Base-by-base conservation (phyloP, 2,329 filamentous ascomycete genomes). In the Aurifilum marmelostoma region DNA sequence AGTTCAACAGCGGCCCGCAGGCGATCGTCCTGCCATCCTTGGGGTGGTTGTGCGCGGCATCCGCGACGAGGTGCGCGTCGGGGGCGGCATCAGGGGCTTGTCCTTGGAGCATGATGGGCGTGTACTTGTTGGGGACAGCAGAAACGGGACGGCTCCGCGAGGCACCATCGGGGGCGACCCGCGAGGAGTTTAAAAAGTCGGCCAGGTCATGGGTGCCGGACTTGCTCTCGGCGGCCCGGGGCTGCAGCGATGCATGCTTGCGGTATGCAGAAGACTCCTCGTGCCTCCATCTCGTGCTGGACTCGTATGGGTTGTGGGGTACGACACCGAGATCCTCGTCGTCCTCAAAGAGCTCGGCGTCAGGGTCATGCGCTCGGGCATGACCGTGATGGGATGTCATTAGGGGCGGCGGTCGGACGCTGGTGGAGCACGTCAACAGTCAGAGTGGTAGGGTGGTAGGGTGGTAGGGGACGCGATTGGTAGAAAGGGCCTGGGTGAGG, bases 1-100 rank as follows among this genome's bases (percentile, higher is more conserved):
- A 95, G 80, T 95, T 95, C 71, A 95, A 80, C 72, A 95, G 81
- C 27, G 92, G 92, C 0, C 92, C 92, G 73, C 88, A 90, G 18
- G 91, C 83, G 37, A 94, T 85, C 71, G 92, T 88, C 75, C 82
- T 85, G 60, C 84, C 85, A 63, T 87, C 84, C 34, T 75, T 74
- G 6, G 76, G 73, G 9, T 73, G 72, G 18, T 74, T 73, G 24
- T 70, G 50, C 21, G 70, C 66, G 37, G 66, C 63, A 37, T 72
- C 69, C 9, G 29, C 64, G 8, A 2, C 54, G 16, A 21, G 24
- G 6, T 54, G 63, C n/a, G 60, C 66, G 11, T 72, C 69, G 21
- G 29, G 27, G 50, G 52, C 70, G 5, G 70, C 78, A 14, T 77
- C 74, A 59, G 77, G 78, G 71, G 79, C 77, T 50, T 76, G 76